Evolutionary conservation across 345 rosid genomes (phyloP), one percentile per base, ranked within the genome.

Genomic region (Rhizophora mangle): DNA sequence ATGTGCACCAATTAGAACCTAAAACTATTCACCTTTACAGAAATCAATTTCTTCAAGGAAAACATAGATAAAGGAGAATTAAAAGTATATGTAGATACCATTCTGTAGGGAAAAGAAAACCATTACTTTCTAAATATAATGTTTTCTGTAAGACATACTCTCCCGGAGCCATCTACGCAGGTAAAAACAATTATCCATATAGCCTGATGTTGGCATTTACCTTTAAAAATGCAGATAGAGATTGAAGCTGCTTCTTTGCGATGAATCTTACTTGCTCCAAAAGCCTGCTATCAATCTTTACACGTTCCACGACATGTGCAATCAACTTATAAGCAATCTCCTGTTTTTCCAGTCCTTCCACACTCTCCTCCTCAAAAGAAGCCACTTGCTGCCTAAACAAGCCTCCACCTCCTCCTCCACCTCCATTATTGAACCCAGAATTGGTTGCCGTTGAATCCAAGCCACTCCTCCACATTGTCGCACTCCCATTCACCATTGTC

Each of bases 331-430:
- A 90, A 3, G 94, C 91, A 79, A 92, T 81, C 78, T 88, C 97
- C 62, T 88, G 98, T 83, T 87, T 96, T 86, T 96, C 98, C 88
- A 92, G 82, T 76, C 84, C 85, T 82, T 89, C 96, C 47, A 88
- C 80, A 47, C 88, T 81, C 81, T 89, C 98, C 54, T 96, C 99
- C 82, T 96, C 98, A 31, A 85, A 90, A 6, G 83, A 84, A 79
- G 89, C 87, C 67, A 85, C 84, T 58, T 80, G 92, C 67, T 82
- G 92, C 83, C 81, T 80, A 62, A 79, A 78, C 65, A 85, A 80
- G 69, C 85, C 74, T 6, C 72, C 68, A 22, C 79, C 82, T 30
- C 88, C 88, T 43, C 79, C 82, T 34, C 88, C 88, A 51, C 82
- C 84, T 26, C 87, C 89, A 64, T 85, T 88, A 70, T 78, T 85